Percentiles rank a stretch among this genome's conserved stretches.
Evolutionary conservation across 306 rosid species (phyloP).

Genomic region (Malus sylvestris): DNA sequence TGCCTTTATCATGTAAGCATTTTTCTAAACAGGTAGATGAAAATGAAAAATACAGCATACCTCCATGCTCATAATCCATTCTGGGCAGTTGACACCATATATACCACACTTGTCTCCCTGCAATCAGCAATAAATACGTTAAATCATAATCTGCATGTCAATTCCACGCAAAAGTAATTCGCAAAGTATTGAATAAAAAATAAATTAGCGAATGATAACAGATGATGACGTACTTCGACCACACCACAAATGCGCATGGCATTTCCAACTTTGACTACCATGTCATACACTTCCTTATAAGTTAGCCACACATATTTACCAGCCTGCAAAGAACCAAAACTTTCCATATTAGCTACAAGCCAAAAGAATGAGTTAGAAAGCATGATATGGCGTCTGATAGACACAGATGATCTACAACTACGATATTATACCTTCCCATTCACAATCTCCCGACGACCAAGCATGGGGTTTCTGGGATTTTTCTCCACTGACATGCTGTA

Average conservation of each 20-base stretch:
- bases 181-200: neutral
- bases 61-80: conserved; percentile 98
- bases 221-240: conserved; percentile 48
- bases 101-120: conserved; percentile 88
- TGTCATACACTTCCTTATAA: conserved; percentile 63
- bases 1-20: neutral
- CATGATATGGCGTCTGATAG: neutral
- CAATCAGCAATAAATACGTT: conserved; percentile 21
- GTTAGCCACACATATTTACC: conserved; percentile 76
- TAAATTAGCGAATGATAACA: neutral
- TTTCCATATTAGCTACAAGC: conserved; percentile 13
- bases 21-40: neutral
- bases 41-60: conserved; percentile 26
- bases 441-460: conserved; percentile 62
- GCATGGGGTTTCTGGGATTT: conserved; percentile 63
- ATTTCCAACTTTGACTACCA: conserved; percentile 73
- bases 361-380: neutral
- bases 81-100: conserved; percentile 69
- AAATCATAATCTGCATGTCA: conserved; percentile 1
- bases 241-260: conserved; percentile 63
- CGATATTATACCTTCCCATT: conserved; percentile 50
- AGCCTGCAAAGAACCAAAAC: conserved; percentile 35
- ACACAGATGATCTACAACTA: neutral
- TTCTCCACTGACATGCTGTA: conserved; percentile 77
- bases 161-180: neutral